These are phyloP conservation scores for Colletotrichum spaethianum DNA, from an alignment of 2,329 filamentous ascomycete genomes.

Conservation along the genomic window DNA sequence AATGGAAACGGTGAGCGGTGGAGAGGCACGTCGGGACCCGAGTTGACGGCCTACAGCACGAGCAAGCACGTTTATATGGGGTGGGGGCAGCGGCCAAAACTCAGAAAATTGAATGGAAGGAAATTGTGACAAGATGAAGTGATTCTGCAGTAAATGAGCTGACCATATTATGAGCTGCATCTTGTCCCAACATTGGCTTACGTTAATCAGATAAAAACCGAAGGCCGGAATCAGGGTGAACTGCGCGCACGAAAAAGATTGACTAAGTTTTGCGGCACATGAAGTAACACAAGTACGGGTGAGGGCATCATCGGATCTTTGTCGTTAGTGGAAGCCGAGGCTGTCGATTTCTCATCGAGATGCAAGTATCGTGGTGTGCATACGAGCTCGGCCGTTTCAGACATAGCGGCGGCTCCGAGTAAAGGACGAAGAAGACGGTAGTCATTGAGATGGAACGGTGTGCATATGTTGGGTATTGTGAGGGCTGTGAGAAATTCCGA, in stretches of 20 bases:
- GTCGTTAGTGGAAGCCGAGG: not conserved
- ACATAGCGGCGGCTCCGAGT: not conserved
- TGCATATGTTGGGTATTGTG: not conserved
- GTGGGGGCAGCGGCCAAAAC: no score
- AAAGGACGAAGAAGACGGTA: constrained; percentile 6
- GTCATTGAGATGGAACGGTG: not conserved
- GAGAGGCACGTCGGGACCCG: constrained; percentile 1
- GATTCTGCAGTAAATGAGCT: not conserved
- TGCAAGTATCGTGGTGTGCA: constrained; percentile 6
- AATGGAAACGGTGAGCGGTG: not conserved
- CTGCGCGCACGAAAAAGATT: not conserved
- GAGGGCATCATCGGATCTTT: constrained; percentile 9
- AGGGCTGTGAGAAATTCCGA: not conserved
- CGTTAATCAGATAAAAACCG: not conserved
- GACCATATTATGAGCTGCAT: not conserved
- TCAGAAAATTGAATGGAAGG: not conserved
- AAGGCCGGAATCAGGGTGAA: not conserved
- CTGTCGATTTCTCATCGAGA: constrained; percentile 7
- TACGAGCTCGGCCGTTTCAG: not conserved
- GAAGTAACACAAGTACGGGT: not conserved
- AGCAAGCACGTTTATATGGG: constrained; percentile 1
- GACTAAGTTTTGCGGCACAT: not conserved
- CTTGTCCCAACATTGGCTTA: constrained; percentile 1
- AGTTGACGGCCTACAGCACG: constrained; percentile 2
- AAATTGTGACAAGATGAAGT: constrained; percentile 12